A percentile compares a stretch with the other conserved stretches of the same genome.
Evolutionary conservation across 2,329 filamentous ascomycete genomes (phyloP).

Genomic region (Volutella citrinella): DNA sequence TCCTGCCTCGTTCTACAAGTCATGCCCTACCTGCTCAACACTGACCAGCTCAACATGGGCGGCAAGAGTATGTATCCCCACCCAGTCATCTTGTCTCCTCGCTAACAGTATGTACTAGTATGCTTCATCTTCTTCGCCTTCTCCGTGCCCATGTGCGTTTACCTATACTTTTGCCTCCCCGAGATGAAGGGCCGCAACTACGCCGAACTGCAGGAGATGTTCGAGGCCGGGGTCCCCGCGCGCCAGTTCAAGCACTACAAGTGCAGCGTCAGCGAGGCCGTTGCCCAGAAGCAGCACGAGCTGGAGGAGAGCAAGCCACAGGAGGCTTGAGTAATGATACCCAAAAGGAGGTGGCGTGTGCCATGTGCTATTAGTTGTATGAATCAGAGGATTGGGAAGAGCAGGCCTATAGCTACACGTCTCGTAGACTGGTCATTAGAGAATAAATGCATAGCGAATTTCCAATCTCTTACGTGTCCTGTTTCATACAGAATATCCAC

Average conservation of each 20-base stretch:
- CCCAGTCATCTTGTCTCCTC: fast-evolving
- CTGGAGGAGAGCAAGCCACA: conserved; percentile 11
- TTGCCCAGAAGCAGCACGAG: conserved; percentile 10
- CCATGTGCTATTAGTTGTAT: no score
- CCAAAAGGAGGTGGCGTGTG: no score
- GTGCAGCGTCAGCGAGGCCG: conserved; percentile 10
- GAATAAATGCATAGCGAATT: no score
- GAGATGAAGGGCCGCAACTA: no score
- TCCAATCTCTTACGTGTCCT: no score
- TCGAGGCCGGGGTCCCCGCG: conserved; percentile 10
- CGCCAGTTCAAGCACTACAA: conserved; percentile 11
- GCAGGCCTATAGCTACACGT: no score
- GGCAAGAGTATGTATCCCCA: conserved; percentile 21
- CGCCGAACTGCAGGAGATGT: conserved; percentile 15
- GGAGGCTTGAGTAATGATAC: no score
- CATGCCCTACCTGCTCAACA: conserved; percentile 27
- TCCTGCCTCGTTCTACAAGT: conserved; percentile 28
- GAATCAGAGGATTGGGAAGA: no score
- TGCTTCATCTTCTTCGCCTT: conserved; percentile 30
- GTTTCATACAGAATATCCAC: no score
- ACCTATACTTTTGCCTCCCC: conserved; percentile 35
- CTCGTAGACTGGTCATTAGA: no score
- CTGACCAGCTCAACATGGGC: conserved; percentile 26
- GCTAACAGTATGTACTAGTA: conserved; percentile 6
- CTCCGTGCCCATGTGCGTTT: conserved; percentile 29